phyloP scores from a whole-genome alignment of 176 grass and related monocot species.

The Poa annua region DNA sequence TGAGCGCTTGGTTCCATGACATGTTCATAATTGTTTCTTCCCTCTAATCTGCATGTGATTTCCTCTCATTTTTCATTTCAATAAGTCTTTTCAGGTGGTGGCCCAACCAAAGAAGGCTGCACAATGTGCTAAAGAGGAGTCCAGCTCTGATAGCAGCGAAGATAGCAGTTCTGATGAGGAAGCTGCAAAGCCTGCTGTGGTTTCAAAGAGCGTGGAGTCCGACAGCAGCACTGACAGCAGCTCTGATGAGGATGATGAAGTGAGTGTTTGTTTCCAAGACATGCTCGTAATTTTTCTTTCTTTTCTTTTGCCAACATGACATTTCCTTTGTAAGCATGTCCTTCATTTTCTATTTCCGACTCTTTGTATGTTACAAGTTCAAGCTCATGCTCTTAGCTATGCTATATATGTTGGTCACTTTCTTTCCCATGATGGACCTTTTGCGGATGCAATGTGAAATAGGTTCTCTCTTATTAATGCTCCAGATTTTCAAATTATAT shows the following conservation, averaged over 20 bases:
- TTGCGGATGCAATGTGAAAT: not conserved
- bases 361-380: not conserved
- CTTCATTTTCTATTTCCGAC: not conserved
- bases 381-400: not conserved
- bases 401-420: not conserved
- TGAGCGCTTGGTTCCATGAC: slow-evolving; percentile 30
- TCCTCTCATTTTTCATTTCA: not conserved
- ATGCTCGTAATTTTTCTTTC: not conserved
- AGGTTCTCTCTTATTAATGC: not conserved
- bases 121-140: slow-evolving; percentile 55
- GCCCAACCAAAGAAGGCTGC: slow-evolving; percentile 48
- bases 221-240: slow-evolving; percentile 48
- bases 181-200: slow-evolving; percentile 43
- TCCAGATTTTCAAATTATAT: not conserved
- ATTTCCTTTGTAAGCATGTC: not conserved
- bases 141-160: slow-evolving; percentile 54
- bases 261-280: slow-evolving; percentile 30
- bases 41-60: not conserved
- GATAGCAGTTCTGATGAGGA: slow-evolving; percentile 53
- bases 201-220: slow-evolving; percentile 45
- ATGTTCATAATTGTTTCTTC: not conserved
- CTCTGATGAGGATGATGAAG: slow-evolving; percentile 58
- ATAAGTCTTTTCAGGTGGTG: slow-evolving; percentile 52
- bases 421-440: not conserved
- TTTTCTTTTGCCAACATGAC: not conserved